Conservation (phyloP, 768 basidiomycete species). For the Mycena vitilis region DNA sequence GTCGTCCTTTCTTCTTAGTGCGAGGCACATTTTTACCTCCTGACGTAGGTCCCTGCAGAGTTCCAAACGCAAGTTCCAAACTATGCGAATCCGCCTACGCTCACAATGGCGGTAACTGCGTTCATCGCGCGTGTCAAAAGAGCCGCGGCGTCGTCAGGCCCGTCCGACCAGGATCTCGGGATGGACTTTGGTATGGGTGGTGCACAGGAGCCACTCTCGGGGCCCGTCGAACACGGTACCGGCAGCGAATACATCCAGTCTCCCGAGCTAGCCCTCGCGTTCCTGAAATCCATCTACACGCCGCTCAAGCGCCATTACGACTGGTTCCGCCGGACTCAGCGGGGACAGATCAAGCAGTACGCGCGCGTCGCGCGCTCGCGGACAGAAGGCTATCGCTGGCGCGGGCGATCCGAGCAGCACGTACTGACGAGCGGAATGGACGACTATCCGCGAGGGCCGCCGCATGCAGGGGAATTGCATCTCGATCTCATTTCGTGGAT, state of each 20-base stretch:
- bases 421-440: slow-evolving; percentile 97
- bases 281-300: slow-evolving; percentile 83
- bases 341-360: slow-evolving; percentile 94
- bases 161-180: slow-evolving; percentile 72
- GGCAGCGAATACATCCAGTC: slow-evolving; percentile 64
- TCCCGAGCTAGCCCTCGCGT: slow-evolving; percentile 71
- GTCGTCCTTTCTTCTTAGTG: background rate
- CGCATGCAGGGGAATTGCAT: slow-evolving; percentile 93
- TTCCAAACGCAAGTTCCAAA: slow-evolving; percentile 95
- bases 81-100: slow-evolving; percentile 95
- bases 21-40: slow-evolving; percentile 5
- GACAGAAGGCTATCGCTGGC: slow-evolving; percentile 94
- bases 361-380: slow-evolving; percentile 85
- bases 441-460: slow-evolving; percentile 92
- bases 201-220: slow-evolving; percentile 63
- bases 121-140: slow-evolving; percentile 82
- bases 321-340: slow-evolving; percentile 96
- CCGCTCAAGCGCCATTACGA: slow-evolving; percentile 92
- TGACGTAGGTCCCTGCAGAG: slow-evolving; percentile 78
- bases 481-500: slow-evolving; percentile 96
- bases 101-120: slow-evolving; percentile 92
- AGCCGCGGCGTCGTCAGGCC: slow-evolving; percentile 50
- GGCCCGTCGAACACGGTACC: slow-evolving; percentile 35
- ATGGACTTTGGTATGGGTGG: slow-evolving; percentile 67
- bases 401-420: slow-evolving; percentile 87